Percentiles rank a stretch among this genome's conserved stretches.
These are phyloP conservation scores for Penicillium sp. DNA, from an alignment of 2,329 filamentous ascomycete species.

Conservation along the genomic window DNA sequence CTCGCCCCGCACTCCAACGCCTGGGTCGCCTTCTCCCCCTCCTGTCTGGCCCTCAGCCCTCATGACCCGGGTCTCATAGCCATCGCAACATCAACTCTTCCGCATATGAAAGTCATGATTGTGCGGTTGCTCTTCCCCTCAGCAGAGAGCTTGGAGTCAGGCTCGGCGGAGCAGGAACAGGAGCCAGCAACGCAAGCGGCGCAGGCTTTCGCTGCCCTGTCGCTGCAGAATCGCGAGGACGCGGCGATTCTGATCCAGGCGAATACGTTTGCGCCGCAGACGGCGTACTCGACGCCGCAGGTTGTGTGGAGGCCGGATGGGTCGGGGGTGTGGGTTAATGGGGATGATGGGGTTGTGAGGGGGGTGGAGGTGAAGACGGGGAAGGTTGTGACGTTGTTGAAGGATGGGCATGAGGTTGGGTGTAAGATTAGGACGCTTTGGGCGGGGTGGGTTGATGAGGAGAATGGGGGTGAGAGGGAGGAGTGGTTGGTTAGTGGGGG, in stretches of 20 bases:
- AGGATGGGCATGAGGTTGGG: constrained; percentile 47
- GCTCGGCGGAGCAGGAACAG: too few relatives aligned
- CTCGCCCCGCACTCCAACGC: constrained; percentile 54
- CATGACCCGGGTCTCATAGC: constrained; percentile 48
- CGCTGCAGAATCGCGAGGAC: constrained; percentile 49
- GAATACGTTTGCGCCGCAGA: constrained; percentile 55
- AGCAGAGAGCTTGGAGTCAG: too few relatives aligned
- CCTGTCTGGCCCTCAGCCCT: constrained; percentile 49
- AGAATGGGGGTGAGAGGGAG: constrained; percentile 26
- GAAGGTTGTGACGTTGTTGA: constrained; percentile 46
- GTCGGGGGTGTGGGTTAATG: constrained; percentile 55
- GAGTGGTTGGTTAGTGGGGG: constrained; percentile 56
- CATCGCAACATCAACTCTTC: constrained; percentile 52
- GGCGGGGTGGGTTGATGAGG: constrained; percentile 40
- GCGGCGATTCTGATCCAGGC: constrained; percentile 52
- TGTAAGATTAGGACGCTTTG: constrained; percentile 53
- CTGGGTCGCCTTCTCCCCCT: constrained; percentile 57
- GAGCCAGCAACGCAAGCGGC: constrained; percentile 40
- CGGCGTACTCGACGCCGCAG: constrained; percentile 54
- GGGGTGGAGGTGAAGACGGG: constrained; percentile 53
- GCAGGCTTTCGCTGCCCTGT: constrained; percentile 45
- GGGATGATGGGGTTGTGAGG: constrained; percentile 54
- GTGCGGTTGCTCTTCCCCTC: constrained; percentile 49
- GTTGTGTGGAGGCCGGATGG: constrained; percentile 55
- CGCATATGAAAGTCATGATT: constrained; percentile 56